Evolutionary conservation across 768 basidiomycete genomes (phyloP), one percentile per base, ranked within the genome.

Genomic region (Paxillus rubicundulus): DNA sequence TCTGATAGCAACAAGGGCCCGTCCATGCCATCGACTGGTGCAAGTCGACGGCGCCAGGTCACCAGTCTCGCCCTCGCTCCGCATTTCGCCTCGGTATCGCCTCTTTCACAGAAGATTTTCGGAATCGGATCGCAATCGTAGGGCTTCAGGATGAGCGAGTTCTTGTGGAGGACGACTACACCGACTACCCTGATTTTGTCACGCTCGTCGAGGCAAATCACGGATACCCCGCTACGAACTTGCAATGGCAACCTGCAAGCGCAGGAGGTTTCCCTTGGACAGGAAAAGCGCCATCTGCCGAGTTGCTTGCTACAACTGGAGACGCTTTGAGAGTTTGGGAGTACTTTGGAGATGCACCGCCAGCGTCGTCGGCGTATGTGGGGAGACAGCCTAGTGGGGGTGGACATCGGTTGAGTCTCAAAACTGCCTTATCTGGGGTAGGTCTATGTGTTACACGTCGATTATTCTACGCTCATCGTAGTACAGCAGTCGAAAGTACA

Each of bases 311-410:
- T 10, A 96, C 93, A 6, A 96, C 93, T 0, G 92, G 92, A 24
- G 97, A 98, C 71, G 92, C 92, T 44, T 69, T 99, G 62, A 78
- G 94, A 58, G 82, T 99, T 47, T 98, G 89, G 82, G 95, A 98
- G 68, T 87, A 96, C 58, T 76, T 79, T 43, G 82, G 80, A 55
- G 91, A 92, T 61, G 82, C 72, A 37, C 75, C 82, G 30, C 66
- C 79, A 9, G 60, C 78, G 18, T 70, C 81, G 20, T 82, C 85
- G 1, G 76, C 73, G 50, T 92, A 86, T 63, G 89, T 91, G 24
- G 88, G 89, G 49, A 74, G 88, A 56, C 81, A 82, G 49, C 70
- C 82, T 1, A 73, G 71, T 33, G 66, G 70, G 0, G 76, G 81
- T 12, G 82, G 82, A 10, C 87, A 90, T 66, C 82, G 77, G 55